These are phyloP conservation scores for Leptographium lundbergii DNA, from an alignment of 2,329 filamentous ascomycete genomes.

Conservation along the genomic window DNA sequence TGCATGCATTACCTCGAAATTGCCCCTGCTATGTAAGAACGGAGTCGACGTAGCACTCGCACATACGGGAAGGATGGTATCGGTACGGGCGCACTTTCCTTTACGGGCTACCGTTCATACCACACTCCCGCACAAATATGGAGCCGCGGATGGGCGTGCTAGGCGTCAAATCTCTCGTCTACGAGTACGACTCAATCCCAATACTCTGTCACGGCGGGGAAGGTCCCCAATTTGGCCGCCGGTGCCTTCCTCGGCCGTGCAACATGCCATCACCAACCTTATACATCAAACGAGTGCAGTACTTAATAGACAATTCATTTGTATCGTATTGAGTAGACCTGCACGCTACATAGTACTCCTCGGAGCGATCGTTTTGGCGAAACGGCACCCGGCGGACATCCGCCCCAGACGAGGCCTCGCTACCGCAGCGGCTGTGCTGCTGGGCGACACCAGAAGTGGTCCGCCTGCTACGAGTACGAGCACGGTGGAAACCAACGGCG, in stretches of 20 bases:
- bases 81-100: not conserved
- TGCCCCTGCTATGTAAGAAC: too few relatives aligned
- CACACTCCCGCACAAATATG: not conserved
- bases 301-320: too few relatives aligned
- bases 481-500: too few relatives aligned
- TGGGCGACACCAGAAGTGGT: not conserved
- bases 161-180: not conserved
- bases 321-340: too few relatives aligned
- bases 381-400: not conserved
- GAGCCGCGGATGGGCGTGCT: not conserved
- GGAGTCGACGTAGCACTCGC: too few relatives aligned
- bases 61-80: not conserved
- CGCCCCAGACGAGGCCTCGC: not conserved
- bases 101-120: not conserved
- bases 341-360: too few relatives aligned
- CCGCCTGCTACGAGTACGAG: too few relatives aligned
- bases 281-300: not conserved
- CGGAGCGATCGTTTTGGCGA: too few relatives aligned
- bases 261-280: not conserved
- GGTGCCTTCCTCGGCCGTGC: not conserved
- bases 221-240: not conserved
- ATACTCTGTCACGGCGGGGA: slow-evolving; percentile 3
- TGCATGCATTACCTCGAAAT: too few relatives aligned
- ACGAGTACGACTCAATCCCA: not conserved
- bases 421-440: not conserved